Evolutionary conservation across 805 yeast genomes (phyloP).

Genomic region (Zygoascus flipseniorum): DNA sequence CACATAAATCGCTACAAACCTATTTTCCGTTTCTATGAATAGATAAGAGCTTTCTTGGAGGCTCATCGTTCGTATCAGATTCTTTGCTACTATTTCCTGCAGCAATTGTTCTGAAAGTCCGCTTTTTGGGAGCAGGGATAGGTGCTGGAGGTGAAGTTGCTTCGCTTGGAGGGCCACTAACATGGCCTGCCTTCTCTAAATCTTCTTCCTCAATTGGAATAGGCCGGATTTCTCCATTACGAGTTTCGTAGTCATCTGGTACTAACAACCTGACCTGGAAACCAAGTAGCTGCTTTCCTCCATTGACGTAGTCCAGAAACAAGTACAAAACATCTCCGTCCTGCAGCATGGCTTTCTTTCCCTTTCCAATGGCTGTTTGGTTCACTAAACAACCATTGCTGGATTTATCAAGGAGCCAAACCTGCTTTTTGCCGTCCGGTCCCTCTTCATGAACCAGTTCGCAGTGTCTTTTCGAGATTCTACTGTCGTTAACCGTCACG

Average conservation of each 20-base stretch:
- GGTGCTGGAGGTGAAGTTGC: neutral
- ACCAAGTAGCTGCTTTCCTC: slow-evolving; percentile 20
- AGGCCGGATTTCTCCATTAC: neutral
- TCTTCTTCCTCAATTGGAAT: neutral
- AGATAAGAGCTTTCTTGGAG: neutral
- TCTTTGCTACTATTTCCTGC: neutral
- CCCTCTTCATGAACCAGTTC: slow-evolving; percentile 45
- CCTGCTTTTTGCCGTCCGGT: slow-evolving; percentile 54
- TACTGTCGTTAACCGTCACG: slow-evolving; percentile 58
- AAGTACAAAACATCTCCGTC: slow-evolving; percentile 55
- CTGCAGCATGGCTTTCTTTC: slow-evolving; percentile 50
- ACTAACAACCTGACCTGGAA: slow-evolving; percentile 10
- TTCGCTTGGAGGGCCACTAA: neutral
- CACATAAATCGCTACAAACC: neutral
- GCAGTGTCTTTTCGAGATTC: slow-evolving; percentile 84
- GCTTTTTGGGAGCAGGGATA: neutral
- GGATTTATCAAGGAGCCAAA: slow-evolving; percentile 74
- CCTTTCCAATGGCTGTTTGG: slow-evolving; percentile 47
- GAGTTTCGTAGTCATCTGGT: slow-evolving; percentile 2
- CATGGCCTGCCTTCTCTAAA: neutral
- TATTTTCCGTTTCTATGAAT: neutral
- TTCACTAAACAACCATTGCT: slow-evolving; percentile 75
- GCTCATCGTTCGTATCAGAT: neutral
- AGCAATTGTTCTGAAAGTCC: neutral
- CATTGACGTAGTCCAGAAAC: slow-evolving; percentile 49